Percentiles rank a stretch among this genome's conserved stretches.
phyloP scores from a whole-genome alignment of 108 stramenopile species.

The Cyclotella distinguenda region DNA sequence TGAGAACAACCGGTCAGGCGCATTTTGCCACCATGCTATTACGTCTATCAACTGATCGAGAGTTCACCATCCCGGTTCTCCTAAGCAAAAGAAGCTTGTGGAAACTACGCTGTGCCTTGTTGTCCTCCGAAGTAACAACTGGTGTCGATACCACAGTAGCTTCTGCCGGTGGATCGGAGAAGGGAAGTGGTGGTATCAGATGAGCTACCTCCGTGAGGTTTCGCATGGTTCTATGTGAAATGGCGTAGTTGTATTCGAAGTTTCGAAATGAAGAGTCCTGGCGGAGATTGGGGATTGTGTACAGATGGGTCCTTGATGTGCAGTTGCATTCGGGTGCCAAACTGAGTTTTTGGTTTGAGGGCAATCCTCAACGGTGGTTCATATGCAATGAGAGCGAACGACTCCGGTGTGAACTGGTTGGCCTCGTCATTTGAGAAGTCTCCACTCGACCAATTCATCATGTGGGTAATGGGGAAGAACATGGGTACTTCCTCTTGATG shows the following conservation, averaged over 20 bases:
- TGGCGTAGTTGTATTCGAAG: not conserved
- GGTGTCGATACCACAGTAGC: not conserved
- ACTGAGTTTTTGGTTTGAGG: not conserved
- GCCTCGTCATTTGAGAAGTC: not conserved
- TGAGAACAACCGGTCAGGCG: too few relatives aligned
- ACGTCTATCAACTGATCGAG: not conserved
- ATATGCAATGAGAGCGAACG: not conserved
- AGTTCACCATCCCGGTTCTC: not conserved
- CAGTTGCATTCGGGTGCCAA: not conserved
- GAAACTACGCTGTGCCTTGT: not conserved
- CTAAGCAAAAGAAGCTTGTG: not conserved
- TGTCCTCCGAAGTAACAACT: not conserved
- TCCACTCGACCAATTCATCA: not conserved
- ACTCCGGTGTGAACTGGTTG: too few relatives aligned
- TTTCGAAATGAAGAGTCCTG: too few relatives aligned
- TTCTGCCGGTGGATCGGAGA: not conserved
- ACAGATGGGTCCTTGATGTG: not conserved
- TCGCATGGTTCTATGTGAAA: not conserved
- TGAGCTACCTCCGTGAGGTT: not conserved
- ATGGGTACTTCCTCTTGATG: not conserved
- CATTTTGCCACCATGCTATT: constrained; percentile 1
- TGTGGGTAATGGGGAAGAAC: not conserved
- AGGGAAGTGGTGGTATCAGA: not conserved
- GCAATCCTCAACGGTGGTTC: not conserved
- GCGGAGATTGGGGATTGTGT: not conserved